These are phyloP conservation scores for Nemophila menziesii DNA, from an alignment of 257 asterid genomes.

Conservation along the genomic window DNA sequence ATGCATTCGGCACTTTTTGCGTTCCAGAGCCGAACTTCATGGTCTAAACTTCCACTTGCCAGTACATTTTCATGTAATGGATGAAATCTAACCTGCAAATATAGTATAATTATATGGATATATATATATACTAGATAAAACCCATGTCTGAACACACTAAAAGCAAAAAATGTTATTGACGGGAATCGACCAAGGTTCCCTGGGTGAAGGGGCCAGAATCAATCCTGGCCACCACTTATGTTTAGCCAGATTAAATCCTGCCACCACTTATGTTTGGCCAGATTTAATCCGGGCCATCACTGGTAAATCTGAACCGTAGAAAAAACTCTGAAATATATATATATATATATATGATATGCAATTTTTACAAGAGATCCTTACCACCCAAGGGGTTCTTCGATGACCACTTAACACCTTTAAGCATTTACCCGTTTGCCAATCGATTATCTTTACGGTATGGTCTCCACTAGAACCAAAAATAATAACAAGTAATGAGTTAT, in stretches of 20 bases:
- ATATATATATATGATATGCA: no score
- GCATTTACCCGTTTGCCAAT: constrained; percentile 85
- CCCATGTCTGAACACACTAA: no score
- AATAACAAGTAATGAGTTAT: neutral
- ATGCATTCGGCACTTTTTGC: constrained; percentile 80
- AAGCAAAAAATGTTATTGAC: neutral
- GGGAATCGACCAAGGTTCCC: constrained; percentile 1
- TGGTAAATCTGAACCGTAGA: no score
- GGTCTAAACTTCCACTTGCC: constrained; percentile 98
- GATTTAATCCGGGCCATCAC: no score
- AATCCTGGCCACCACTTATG: no score
- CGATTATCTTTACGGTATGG: constrained; percentile 91
- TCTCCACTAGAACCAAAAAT: constrained; percentile 62
- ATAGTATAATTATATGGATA: neutral
- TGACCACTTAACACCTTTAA: constrained; percentile 93
- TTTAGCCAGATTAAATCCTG: no score
- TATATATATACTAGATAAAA: neutral
- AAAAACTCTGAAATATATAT: no score
- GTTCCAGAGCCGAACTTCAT: constrained; percentile 96
- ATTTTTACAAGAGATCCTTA: constrained; percentile 29
- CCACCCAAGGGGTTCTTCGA: constrained; percentile 99
- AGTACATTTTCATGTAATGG: constrained; percentile 73
- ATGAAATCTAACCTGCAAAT: constrained; percentile 83
- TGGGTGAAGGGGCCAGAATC: neutral
- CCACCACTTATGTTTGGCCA: no score